These are phyloP conservation scores for Cryptococcus wingfieldii DNA, from an alignment of 1,284 basidiomycete genomes.

Conservation along the genomic window DNA sequence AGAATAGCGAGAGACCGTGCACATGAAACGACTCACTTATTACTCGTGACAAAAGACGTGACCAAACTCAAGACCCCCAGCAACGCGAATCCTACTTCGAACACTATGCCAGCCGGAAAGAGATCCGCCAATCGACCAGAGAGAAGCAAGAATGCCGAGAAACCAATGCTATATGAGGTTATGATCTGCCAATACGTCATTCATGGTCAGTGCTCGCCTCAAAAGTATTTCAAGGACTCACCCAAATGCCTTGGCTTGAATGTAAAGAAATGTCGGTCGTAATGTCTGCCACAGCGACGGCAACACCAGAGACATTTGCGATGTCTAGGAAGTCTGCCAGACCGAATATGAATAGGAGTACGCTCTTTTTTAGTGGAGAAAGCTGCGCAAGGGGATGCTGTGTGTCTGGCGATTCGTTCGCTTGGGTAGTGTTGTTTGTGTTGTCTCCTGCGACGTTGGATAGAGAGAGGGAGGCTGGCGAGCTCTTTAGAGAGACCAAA, in stretches of 20 bases:
- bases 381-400: neutral
- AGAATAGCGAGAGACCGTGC: no score
- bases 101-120: conserved; percentile 36
- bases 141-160: conserved; percentile 36
- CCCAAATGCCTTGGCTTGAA: conserved; percentile 31
- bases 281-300: conserved; percentile 32
- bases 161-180: conserved; percentile 31
- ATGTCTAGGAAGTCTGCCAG: conserved; percentile 26
- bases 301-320: conserved; percentile 29
- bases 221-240: conserved; percentile 9
- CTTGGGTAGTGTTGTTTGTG: no score
- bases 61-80: conserved; percentile 34
- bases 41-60: conserved; percentile 34
- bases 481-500: no score
- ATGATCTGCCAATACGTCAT: conserved; percentile 20
- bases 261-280: conserved; percentile 20
- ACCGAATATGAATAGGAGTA: conserved; percentile 26
- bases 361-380: neutral
- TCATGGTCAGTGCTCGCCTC: neutral
- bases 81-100: conserved; percentile 30
- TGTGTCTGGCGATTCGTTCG: no score
- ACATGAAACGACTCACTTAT: conserved; percentile 17
- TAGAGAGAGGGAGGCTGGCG: no score
- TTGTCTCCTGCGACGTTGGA: no score
- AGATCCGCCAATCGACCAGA: conserved; percentile 37